phyloP scores from a whole-genome alignment of 2,329 filamentous ascomycete species.

The Botrytis elliptica region DNA sequence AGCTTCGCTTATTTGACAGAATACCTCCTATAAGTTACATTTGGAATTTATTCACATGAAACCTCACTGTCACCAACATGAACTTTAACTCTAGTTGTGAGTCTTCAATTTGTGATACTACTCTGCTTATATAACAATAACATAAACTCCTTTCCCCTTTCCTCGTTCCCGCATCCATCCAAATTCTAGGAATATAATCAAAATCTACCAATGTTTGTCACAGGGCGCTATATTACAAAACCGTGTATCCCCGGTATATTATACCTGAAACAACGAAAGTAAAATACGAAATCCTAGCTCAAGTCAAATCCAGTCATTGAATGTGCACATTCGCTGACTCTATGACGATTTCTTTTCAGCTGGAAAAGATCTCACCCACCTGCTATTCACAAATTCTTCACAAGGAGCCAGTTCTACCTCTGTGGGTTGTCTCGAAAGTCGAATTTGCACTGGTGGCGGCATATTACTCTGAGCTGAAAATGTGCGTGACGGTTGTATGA shows the following conservation, averaged over 20 bases:
- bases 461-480: background rate
- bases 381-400: rapidly evolving
- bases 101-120: background rate
- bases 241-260: background rate
- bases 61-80: background rate
- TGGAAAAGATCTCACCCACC: background rate
- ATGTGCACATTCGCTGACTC: background rate
- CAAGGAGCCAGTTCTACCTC: background rate
- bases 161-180: background rate
- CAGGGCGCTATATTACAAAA: background rate
- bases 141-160: background rate
- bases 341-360: background rate
- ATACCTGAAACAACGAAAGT: background rate
- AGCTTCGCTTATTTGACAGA: background rate
- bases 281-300: background rate
- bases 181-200: background rate
- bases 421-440: background rate
- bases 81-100: background rate
- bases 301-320: background rate
- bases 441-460: background rate
- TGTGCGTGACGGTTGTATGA: background rate
- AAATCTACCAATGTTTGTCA: background rate
- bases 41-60: background rate
- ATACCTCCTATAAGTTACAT: background rate
- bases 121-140: background rate